Evolutionary conservation across 371 early-diverging fungal species (phyloP).

Genomic region (Nosema muscidifuracis): DNA sequence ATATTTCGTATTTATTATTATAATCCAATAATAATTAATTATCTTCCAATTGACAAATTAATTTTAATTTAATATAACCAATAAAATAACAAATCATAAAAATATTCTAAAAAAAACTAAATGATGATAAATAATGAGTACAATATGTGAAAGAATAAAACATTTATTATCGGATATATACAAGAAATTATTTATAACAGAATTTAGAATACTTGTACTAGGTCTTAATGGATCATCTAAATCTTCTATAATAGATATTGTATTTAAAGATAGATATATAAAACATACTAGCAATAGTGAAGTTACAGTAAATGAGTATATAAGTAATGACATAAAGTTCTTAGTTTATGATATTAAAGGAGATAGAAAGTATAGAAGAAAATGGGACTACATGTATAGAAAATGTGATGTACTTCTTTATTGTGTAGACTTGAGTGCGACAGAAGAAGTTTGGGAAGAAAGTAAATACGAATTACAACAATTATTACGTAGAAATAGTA

Average conservation of each 20-base stretch:
- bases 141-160: slow-evolving; percentile 9
- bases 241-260: slow-evolving; percentile 41
- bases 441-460: slow-evolving; percentile 6
- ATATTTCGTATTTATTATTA: too few species aligned
- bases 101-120: too few species aligned
- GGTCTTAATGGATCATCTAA: slow-evolving; percentile 50
- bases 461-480: slow-evolving; percentile 44
- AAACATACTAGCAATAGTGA: slow-evolving; percentile 10
- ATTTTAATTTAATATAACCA: too few species aligned
- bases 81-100: too few species aligned
- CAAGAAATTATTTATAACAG: slow-evolving; percentile 43
- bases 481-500: slow-evolving; percentile 52
- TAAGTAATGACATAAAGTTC: slow-evolving; percentile 28
- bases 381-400: slow-evolving; percentile 50
- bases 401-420: slow-evolving; percentile 52
- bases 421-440: slow-evolving; percentile 37
- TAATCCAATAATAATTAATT: too few species aligned
- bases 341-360: slow-evolving; percentile 56
- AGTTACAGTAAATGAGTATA: slow-evolving; percentile 15
- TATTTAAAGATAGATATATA: slow-evolving; percentile 22
- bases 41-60: too few species aligned
- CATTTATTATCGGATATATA: neutral
- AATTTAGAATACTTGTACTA: slow-evolving; percentile 45
- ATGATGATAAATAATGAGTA: too few species aligned
- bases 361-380: slow-evolving; percentile 7